Evolutionary conservation across 1,284 basidiomycete genomes (phyloP).

Genomic region (Cryptococcus sp.): DNA sequence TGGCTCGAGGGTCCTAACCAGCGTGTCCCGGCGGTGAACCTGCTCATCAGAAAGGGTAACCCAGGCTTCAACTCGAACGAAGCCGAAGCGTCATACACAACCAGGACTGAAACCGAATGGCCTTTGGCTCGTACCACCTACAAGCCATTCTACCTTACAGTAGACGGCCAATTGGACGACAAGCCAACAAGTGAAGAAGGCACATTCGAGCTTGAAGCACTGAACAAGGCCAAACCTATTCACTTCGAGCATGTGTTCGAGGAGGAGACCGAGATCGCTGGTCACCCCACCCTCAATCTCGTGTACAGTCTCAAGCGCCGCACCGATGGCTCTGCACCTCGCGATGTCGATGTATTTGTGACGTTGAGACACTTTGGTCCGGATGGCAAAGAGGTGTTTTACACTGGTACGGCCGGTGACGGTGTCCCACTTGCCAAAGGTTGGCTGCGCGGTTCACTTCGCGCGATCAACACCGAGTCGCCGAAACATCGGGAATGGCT

Average conservation of each 20-base stretch:
- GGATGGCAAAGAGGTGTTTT: constrained; percentile 44
- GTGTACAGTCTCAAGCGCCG: constrained; percentile 26
- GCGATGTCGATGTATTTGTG: constrained; percentile 46
- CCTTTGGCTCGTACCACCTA: constrained; percentile 42
- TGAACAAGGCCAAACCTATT: constrained; percentile 24
- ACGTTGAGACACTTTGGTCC: constrained; percentile 45
- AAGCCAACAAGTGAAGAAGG: constrained; percentile 3
- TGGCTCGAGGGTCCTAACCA: constrained; percentile 43
- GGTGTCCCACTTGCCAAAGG: constrained; percentile 45
- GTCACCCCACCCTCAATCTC: constrained; percentile 38
- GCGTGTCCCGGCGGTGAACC: constrained; percentile 37
- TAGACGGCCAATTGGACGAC: constrained; percentile 3
- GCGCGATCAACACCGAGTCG: constrained; percentile 30
- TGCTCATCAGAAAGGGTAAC: constrained; percentile 43
- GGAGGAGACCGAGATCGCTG: constrained; percentile 43
- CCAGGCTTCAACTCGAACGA: constrained; percentile 43
- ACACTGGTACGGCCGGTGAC: constrained; percentile 48
- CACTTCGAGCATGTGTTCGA: constrained; percentile 32
- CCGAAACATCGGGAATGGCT: constrained; percentile 34
- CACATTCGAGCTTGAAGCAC: constrained; percentile 18
- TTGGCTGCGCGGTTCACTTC: constrained; percentile 44
- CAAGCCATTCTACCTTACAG: constrained; percentile 31
- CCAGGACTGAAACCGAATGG: constrained; percentile 35
- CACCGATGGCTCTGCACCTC: constrained; percentile 29
- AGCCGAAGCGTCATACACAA: constrained; percentile 38